Evolutionary conservation across 805 yeast genomes (phyloP).

Genomic region (Dipodascopsis tothii): DNA sequence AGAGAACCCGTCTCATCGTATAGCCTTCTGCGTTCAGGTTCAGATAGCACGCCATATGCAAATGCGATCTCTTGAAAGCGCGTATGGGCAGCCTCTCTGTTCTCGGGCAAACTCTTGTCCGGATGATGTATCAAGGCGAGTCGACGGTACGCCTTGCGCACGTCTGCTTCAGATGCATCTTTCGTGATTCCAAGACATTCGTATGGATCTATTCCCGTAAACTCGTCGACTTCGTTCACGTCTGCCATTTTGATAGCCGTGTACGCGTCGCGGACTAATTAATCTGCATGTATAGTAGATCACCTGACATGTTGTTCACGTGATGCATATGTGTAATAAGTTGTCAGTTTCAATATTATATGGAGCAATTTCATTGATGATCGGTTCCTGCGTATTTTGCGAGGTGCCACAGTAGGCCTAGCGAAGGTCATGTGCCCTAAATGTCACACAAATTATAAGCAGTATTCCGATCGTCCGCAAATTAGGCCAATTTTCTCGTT

Average conservation of each 20-base stretch:
- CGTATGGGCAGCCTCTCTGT: conserved; percentile 32
- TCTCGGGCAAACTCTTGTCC: conserved; percentile 47
- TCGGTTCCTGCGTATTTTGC: too few species aligned
- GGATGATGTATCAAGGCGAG: conserved; percentile 63
- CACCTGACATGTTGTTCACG: too few species aligned
- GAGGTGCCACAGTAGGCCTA: too few species aligned
- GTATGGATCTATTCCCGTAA: conserved; percentile 55
- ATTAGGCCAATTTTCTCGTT: too few species aligned
- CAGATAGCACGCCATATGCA: conserved; percentile 62
- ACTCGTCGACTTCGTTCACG: conserved; percentile 1
- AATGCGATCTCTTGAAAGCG: conserved; percentile 65
- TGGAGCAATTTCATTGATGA: too few species aligned
- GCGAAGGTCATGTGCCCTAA: too few species aligned
- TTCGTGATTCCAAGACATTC: conserved; percentile 40
- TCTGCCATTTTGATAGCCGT: too few species aligned
- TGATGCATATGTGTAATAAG: too few species aligned
- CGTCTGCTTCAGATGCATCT: conserved; percentile 40
- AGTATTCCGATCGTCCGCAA: too few species aligned
- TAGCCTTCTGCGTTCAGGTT: conserved; percentile 44
- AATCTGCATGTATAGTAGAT: neutral
- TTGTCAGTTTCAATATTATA: too few species aligned
- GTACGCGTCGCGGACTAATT: neutral
- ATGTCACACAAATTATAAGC: too few species aligned
- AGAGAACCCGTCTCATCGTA: conserved; percentile 69
- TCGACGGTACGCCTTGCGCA: conserved; percentile 62